Evolutionary conservation across 2,329 filamentous ascomycete species (phyloP).

Genomic region (Huntiella bhutanensis): DNA sequence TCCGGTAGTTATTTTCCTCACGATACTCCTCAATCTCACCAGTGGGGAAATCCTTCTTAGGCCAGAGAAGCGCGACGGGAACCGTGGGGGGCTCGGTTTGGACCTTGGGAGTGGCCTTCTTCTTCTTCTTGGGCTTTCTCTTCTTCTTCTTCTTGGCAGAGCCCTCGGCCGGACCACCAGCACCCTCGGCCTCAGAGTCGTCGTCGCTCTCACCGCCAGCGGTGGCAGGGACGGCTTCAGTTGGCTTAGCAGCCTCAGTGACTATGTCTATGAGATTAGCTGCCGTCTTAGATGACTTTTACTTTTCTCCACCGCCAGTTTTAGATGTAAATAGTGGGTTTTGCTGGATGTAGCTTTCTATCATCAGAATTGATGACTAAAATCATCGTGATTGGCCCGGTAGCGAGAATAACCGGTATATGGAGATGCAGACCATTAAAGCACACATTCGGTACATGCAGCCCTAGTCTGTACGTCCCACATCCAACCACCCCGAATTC

Average conservation of each 20-base stretch:
- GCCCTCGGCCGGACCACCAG: neutral
- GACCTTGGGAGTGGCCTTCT: slow-evolving; percentile 45
- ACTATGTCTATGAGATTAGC: slow-evolving; percentile 14
- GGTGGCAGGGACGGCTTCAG: slow-evolving; percentile 19
- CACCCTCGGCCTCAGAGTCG: slow-evolving; percentile 16
- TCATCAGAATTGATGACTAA: too few species aligned
- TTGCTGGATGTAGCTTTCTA: too few species aligned
- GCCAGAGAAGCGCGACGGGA: slow-evolving; percentile 53
- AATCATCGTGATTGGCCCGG: too few species aligned
- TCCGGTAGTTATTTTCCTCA: slow-evolving; percentile 60
- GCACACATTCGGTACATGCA: too few species aligned
- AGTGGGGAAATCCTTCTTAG: slow-evolving; percentile 51
- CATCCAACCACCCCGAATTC: too few species aligned
- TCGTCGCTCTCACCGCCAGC: slow-evolving; percentile 30
- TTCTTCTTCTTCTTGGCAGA: slow-evolving; percentile 50
- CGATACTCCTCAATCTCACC: slow-evolving; percentile 64
- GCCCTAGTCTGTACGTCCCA: too few species aligned
- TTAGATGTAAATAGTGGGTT: too few species aligned
- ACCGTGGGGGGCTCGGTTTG: slow-evolving; percentile 67
- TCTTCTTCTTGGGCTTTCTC: slow-evolving; percentile 61
- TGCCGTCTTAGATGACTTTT: too few species aligned
- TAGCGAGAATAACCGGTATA: too few species aligned
- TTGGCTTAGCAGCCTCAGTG: slow-evolving; percentile 18
- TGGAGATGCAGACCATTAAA: too few species aligned
- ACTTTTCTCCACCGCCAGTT: too few species aligned